Evolutionary conservation across 1,139 yeast species (phyloP), one percentile per base, ranked within the genome.

Genomic region (Candida tunisiensis): DNA sequence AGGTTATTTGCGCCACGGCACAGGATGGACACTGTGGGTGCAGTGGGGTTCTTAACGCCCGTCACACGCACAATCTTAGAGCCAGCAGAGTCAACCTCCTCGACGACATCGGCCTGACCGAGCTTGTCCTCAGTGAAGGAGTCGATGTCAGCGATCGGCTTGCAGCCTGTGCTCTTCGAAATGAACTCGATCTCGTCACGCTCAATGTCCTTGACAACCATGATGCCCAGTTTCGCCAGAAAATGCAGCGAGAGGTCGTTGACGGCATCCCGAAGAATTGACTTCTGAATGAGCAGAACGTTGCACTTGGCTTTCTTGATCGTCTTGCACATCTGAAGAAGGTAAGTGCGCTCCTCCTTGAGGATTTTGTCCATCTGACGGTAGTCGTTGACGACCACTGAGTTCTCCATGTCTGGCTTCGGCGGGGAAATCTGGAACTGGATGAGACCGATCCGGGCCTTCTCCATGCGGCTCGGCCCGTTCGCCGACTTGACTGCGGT

Each of bases 341-440:
- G 60, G 51, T 88, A 88, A 16, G 93, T 91, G 50, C 99, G 73
- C 62, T 88, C 99, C 55, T 88, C 99, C 50, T 91, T 91, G 48
- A 88, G 64, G 42, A 88, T 88, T 60, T 85, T 88, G 57, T 88
- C 99, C 99, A 88, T 88, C 55, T 91, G 98, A 57, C 98, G 71
- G 59, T 88, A 88, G 53, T 88, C 99, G 49, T 80, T 88, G 30
- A 88, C 96, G 29, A 91, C 93, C 32, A 88, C 91, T 49, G 85
- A 88, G 51, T 88, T 88, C 56, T 88, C 98, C 77, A 91, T 80
- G 49, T 88, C 99, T 22, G 99, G 99, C 51, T 88, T 88, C 42
- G 99, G 99, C 24, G 99, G 98, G 18, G 96, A 83, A 35, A 88
- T 63, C 56, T 88, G 98, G 60, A 88, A 88, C 55, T 91, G 99